Evolutionary conservation across 495 filamentous ascomycete genomes (phyloP).

Genomic region (Clohesyomyces aquaticus): DNA sequence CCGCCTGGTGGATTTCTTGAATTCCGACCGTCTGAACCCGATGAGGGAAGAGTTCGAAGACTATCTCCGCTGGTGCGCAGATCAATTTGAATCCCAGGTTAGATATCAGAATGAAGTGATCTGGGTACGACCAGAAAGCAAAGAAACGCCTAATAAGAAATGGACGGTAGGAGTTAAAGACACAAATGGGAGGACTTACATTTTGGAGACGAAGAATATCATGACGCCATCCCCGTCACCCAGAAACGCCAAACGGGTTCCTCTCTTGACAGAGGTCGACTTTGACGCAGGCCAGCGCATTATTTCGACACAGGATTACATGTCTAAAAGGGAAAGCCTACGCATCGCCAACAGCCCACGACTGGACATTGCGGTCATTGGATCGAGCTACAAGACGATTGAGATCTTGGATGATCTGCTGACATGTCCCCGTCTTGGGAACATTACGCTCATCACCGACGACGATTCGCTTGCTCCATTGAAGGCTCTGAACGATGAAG

Average conservation of each 20-base stretch:
- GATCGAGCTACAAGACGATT: constrained; percentile 16
- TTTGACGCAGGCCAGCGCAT: constrained; percentile 30
- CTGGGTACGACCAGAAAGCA: constrained; percentile 15
- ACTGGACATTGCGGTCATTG: constrained; percentile 22
- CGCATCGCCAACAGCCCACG: neutral
- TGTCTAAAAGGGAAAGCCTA: constrained; percentile 15
- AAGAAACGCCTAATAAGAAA: neutral
- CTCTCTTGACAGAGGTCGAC: constrained; percentile 14
- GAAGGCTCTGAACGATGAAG: constrained; percentile 1
- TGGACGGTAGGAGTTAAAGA: constrained; percentile 29
- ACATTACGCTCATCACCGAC: constrained; percentile 28
- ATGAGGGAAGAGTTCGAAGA: constrained; percentile 22
- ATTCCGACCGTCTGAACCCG: constrained; percentile 30
- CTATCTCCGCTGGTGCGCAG: constrained; percentile 35
- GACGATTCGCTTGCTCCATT: constrained; percentile 25
- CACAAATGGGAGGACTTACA: constrained; percentile 10
- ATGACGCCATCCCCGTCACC: constrained; percentile 15
- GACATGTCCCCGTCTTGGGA: constrained; percentile 20
- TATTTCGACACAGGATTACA: constrained; percentile 23
- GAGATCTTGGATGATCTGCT: constrained; percentile 31
- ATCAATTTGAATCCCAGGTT: constrained; percentile 28
- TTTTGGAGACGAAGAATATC: constrained; percentile 22
- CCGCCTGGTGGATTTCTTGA: constrained; percentile 34
- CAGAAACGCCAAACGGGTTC: neutral
- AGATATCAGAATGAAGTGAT: constrained; percentile 25